Evolutionary conservation across 169 alveolate genomes (phyloP), one percentile per base, ranked within the genome.

Genomic region (Toxoplasma gondii): DNA sequence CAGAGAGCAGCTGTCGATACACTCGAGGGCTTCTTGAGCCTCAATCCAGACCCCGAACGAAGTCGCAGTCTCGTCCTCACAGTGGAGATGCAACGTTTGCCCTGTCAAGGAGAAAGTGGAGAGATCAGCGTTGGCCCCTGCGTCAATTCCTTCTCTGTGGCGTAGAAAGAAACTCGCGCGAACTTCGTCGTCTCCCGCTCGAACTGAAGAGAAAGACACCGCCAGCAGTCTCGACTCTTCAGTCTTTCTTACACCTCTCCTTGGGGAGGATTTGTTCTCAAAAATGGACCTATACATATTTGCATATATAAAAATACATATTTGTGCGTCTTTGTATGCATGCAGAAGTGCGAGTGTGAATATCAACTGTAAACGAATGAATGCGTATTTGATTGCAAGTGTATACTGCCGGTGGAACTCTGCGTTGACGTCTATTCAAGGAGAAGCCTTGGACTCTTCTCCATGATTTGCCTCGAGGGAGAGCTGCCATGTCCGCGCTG

Each of bases 31-130:
- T 64, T 19, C 29, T 22, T 88, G 43, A 88, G 93, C 64, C 34
- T 88, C 38, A 88, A 88, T 70, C 93, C 93, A 9, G 93, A 88
- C 31, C 93, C 93, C 84, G 29, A 38, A 38, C 44, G 84, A 36
- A 2, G 86, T 67, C 82, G 93, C 27, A 88, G 93, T 70, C 41
- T 88, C 54, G 93, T 58, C 5, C 53, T 64, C 39, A 88, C 93
- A 7, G 54, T 88, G 34, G 93, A 88, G 39, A 19, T 88, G 86
- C 54, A 36, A 64, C 36, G 17, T 12, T 70, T 78, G 39, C 86
- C 86, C 27, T 78, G 0, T n/a, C 39, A 16, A 10, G 78, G 49
- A 17, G 43, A 64, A 16, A 36, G 41, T 27, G 44, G 86, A 53
- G 84, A 88, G 58, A 17, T 12, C 29, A 22, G 5, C 1, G 44